Evolutionary conservation across 805 yeast species (phyloP).

Genomic region (Nakazawaea molendinolei): DNA sequence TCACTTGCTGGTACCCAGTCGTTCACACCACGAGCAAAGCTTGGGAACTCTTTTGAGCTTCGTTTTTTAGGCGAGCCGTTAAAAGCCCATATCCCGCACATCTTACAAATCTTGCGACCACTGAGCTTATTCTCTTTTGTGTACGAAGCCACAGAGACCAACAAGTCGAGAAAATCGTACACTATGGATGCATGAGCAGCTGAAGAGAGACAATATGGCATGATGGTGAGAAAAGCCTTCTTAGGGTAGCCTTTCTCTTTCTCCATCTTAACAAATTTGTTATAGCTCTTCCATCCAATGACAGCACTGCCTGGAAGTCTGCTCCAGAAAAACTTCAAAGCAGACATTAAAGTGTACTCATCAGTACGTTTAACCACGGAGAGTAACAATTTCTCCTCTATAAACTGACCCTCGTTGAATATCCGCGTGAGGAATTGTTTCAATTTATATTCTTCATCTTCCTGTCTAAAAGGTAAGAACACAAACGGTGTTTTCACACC

Average conservation of each 20-base stretch:
- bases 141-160: constrained; percentile 72
- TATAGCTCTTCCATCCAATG: constrained; percentile 81
- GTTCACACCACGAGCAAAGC: constrained; percentile 63
- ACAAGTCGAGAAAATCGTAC: constrained; percentile 76
- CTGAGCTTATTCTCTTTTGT: constrained; percentile 72
- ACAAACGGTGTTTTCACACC: constrained; percentile 71
- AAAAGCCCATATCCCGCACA: constrained; percentile 90
- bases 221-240: constrained; percentile 68
- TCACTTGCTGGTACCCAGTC: constrained; percentile 79
- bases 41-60: constrained; percentile 18
- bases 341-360: constrained; percentile 65
- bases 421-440: constrained; percentile 49
- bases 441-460: constrained; percentile 53
- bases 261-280: constrained; percentile 61
- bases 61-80: constrained; percentile 31
- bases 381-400: constrained; percentile 32
- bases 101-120: constrained; percentile 71
- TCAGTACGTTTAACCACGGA: constrained; percentile 46
- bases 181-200: constrained; percentile 88
- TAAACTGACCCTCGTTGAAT: constrained; percentile 51
- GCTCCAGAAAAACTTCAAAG: constrained; percentile 81
- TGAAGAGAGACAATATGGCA: constrained; percentile 79
- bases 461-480: constrained; percentile 72
- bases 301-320: constrained; percentile 73
- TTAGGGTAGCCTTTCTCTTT: constrained; percentile 59